A percentile compares a stretch with the other conserved stretches of the same genome.
Evolutionary conservation across 2,329 filamentous ascomycete species (phyloP).

Genomic region (Botryotinia narcissicola): DNA sequence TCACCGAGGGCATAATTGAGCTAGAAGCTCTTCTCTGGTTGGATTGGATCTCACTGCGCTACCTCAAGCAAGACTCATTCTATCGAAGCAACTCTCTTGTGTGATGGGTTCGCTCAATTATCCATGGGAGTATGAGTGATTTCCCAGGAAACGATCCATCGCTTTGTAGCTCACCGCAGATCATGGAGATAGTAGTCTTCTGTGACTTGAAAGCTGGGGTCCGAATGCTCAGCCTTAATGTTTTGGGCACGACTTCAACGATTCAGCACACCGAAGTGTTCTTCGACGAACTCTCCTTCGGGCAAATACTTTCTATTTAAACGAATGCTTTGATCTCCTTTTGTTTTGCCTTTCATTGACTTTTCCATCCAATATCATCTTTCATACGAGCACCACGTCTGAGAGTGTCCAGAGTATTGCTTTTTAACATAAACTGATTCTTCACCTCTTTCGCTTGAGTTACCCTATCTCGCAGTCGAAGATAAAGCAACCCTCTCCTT

Average conservation of each 20-base stretch:
- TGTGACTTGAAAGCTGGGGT: not conserved
- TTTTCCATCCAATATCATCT: not conserved
- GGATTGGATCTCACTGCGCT: not conserved
- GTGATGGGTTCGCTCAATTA: not conserved
- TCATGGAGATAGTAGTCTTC: not conserved
- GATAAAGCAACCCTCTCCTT: not conserved
- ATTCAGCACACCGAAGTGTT: not conserved
- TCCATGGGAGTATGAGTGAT: not conserved
- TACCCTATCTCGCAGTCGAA: not conserved
- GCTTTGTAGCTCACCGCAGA: not conserved
- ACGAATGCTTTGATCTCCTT: not conserved
- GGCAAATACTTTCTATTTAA: not conserved
- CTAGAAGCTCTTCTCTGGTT: not conserved
- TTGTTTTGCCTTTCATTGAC: not conserved
- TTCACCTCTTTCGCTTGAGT: not conserved
- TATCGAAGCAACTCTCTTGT: not conserved
- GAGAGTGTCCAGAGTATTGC: not conserved
- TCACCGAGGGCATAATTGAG: not conserved
- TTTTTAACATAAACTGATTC: not conserved
- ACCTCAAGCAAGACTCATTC: not conserved
- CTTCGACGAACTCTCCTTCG: not conserved
- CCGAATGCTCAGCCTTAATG: conserved; percentile 2
- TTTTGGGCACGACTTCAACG: not conserved
- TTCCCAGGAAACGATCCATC: not conserved
- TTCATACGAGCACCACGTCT: not conserved